phyloP scores from a whole-genome alignment of 805 yeast genomes.

The Zygotorulaspora chibaensis region DNA sequence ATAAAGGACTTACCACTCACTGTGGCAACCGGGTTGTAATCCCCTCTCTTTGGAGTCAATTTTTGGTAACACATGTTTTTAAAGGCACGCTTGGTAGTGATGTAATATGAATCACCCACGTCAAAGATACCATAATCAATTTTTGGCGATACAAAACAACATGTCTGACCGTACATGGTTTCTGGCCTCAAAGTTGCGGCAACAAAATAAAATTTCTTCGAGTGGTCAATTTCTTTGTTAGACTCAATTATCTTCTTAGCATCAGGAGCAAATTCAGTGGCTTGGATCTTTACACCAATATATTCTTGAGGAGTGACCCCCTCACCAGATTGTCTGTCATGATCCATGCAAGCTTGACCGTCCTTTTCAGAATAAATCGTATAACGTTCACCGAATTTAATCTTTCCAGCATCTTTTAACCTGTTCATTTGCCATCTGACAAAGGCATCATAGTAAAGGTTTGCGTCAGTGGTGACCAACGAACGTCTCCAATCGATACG shows the following conservation, averaged over 20 bases:
- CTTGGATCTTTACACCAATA: constrained; percentile 83
- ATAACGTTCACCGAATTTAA: constrained; percentile 97
- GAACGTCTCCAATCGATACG: constrained; percentile 99
- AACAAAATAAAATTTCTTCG: constrained; percentile 72
- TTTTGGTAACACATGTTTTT: constrained; percentile 96
- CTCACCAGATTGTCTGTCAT: constrained; percentile 95
- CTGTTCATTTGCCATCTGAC: constrained; percentile 94
- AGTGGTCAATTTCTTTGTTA: constrained; percentile 35
- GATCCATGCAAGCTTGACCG: constrained; percentile 99
- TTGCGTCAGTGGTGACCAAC: constrained; percentile 88
- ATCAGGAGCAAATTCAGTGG: constrained; percentile 50
- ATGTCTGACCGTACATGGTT: constrained; percentile 98
- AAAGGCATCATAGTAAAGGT: constrained; percentile 92
- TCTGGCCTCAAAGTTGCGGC: constrained; percentile 99
- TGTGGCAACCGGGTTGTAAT: constrained; percentile 52
- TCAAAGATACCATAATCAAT: constrained; percentile 87
- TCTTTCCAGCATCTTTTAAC: constrained; percentile 79
- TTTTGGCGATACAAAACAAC: constrained; percentile 96
- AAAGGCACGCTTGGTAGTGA: constrained; percentile 92
- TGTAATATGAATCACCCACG: constrained; percentile 70
- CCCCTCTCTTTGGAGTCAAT: constrained; percentile 83
- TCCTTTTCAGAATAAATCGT: constrained; percentile 96
- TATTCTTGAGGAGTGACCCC: constrained; percentile 97
- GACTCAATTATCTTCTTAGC: constrained; percentile 37
- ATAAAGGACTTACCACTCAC: constrained; percentile 71